These are phyloP conservation scores for Chaetomidium leptoderma DNA, from an alignment of 495 filamentous ascomycete genomes.

Conservation along the genomic window DNA sequence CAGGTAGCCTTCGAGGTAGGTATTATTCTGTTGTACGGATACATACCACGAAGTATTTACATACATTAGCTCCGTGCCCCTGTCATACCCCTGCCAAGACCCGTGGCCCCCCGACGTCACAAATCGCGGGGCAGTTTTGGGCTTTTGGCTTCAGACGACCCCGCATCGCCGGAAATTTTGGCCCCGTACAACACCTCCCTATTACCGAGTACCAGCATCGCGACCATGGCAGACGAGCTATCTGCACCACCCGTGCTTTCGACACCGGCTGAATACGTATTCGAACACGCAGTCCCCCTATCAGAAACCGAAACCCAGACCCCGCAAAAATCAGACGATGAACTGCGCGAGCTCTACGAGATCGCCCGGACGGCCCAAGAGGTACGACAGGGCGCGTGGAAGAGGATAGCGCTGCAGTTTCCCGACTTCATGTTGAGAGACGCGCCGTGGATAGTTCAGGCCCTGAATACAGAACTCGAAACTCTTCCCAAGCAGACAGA, in stretches of 20 bases:
- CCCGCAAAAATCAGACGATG: constrained; percentile 57
- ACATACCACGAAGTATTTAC: not conserved
- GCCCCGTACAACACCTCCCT: not conserved
- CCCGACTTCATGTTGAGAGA: constrained; percentile 87
- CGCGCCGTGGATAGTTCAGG: constrained; percentile 72
- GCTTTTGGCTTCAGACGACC: constrained; percentile 11
- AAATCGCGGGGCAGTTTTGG: constrained; percentile 21
- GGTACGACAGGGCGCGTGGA: constrained; percentile 65
- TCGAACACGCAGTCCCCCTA: constrained; percentile 48
- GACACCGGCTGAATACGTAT: constrained; percentile 76
- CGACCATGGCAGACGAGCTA: constrained; percentile 36
- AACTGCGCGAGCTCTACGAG: constrained; percentile 77
- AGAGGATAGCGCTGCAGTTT: constrained; percentile 83
- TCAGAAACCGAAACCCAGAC: constrained; percentile 36
- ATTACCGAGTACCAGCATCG: not conserved
- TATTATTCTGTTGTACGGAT: too few species aligned
- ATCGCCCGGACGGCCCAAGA: constrained; percentile 75
- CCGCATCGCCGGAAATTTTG: constrained; percentile 17
- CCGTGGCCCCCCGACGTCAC: constrained; percentile 21
- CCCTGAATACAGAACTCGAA: constrained; percentile 57
- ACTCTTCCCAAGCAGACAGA: constrained; percentile 12
- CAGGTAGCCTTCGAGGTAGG: too few species aligned
- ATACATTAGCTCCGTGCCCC: not conserved
- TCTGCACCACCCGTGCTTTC: constrained; percentile 71
- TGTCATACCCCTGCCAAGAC: not conserved